Evolutionary conservation across 257 asterid species (phyloP), one percentile per base, ranked within the genome.

Genomic region (Gardenia jasminoides): DNA sequence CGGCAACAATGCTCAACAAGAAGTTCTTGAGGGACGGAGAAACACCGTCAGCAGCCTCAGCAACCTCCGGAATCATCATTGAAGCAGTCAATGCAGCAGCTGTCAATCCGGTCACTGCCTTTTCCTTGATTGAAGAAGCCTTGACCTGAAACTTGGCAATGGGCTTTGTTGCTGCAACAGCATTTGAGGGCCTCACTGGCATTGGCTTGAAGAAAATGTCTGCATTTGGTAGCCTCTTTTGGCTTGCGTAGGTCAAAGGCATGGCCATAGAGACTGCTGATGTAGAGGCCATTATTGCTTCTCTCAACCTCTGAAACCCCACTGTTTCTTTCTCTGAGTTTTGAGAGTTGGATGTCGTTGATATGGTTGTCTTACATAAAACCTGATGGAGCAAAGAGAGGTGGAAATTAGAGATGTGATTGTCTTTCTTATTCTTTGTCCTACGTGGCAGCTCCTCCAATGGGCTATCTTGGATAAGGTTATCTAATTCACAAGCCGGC

Each of bases 21-120:
- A 92, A 92, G 88, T 92, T 94, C 87, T 91, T 90, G 61, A 94
- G 92, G 17, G 98, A 94, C 17, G 98, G 97, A 0, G 97, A 84
- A 80, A 84, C 83, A 11, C 87, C 79, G 5, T 71, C 84, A 48
- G 97, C 98, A 8, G 98, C 97, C 90, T 88, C 90, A 6, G 98
- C 97, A 76, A 82, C 88, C 0, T 91, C 94, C 0, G 97, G 97
- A 4, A 86, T 87, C 44, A 92, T 74, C 91, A 92, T 84, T 43
- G 93, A 88, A 71, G 96, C 96, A 1, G 96, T 90, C 80, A 92
- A 62, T 13, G 95, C 98, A 24, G 98, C 92, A 36, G 96, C 94
- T 10, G 94, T 88, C 82, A 93, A 78, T 80, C 97, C 97, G 4
- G 93, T 81, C 66, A 86, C 90, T 5, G 85, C 97, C 87, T 92